A percentile compares a stretch with the other conserved stretches of the same genome.
phyloP scores from a whole-genome alignment of 2,329 filamentous ascomycete species.

The Penicillium polonicum region DNA sequence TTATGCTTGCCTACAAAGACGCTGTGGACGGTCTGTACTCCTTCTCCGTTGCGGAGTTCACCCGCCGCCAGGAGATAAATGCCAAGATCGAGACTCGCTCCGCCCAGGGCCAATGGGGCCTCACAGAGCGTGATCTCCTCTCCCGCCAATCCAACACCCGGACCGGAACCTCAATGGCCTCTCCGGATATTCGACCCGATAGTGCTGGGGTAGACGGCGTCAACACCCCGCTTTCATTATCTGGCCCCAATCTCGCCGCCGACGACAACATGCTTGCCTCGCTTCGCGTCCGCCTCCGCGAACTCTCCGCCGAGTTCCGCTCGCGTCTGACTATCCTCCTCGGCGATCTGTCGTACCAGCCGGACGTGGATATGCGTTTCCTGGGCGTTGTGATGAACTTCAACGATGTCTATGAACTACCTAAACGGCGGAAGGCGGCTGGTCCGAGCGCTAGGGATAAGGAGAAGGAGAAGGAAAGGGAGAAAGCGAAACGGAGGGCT shows the following conservation, averaged over 20 bases:
- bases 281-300: constrained; percentile 69
- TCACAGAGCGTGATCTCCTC: constrained; percentile 55
- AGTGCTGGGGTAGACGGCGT: constrained; percentile 25
- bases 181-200: constrained; percentile 26
- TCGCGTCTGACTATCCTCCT: constrained; percentile 75
- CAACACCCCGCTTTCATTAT: constrained; percentile 43
- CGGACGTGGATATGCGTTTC: constrained; percentile 93
- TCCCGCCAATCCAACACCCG: constrained; percentile 33
- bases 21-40: constrained; percentile 91
- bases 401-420: constrained; percentile 89
- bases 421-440: constrained; percentile 55
- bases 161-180: constrained; percentile 29
- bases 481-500: constrained; percentile 27
- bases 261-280: constrained; percentile 69
- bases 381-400: constrained; percentile 98
- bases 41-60: constrained; percentile 93
- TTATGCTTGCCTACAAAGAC: constrained; percentile 92
- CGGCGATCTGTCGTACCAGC: constrained; percentile 87
- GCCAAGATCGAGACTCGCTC: constrained; percentile 68
- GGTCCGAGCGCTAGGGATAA: constrained; percentile 34
- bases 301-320: constrained; percentile 74
- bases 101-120: constrained; percentile 63
- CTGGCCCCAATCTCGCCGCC: constrained; percentile 35
- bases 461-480: constrained; percentile 27
- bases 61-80: constrained; percentile 78